A percentile compares a stretch with the other conserved stretches of the same genome.
Conservation (phyloP, 305 asterid genomes). For the Solanum chacoense region DNA sequence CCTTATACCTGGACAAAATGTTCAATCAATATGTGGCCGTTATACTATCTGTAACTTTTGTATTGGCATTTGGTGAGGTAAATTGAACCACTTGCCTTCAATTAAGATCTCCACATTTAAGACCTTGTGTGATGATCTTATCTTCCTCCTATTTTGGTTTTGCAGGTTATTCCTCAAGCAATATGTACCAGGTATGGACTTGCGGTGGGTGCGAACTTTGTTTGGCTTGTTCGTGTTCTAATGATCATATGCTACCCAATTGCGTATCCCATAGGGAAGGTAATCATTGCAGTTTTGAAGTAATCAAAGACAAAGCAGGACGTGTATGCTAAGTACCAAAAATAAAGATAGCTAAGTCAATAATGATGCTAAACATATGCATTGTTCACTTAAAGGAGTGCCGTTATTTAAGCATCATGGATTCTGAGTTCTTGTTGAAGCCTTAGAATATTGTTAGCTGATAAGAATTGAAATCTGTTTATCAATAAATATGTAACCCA, state of each 20-base stretch:
- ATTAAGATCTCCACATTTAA: not conserved
- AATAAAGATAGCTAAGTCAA: not conserved
- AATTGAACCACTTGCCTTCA: not conserved
- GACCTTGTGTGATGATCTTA: not conserved
- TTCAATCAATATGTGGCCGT: conserved; percentile 93
- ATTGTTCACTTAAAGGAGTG: not conserved
- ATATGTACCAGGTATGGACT: conserved; percentile 92
- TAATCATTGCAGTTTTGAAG: conserved; percentile 12
- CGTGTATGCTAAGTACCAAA: not conserved
- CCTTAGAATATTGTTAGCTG: not conserved
- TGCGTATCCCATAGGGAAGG: conserved; percentile 86
- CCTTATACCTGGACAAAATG: conserved; percentile 72
- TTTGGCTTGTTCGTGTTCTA: conserved; percentile 70
- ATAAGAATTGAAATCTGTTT: not conserved
- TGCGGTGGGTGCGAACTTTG: conserved; percentile 74
- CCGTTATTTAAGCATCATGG: not conserved
- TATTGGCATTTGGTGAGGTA: conserved; percentile 81
- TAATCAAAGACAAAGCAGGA: not conserved
- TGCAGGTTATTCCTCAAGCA: conserved; percentile 93
- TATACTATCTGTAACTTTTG: conserved; percentile 88
- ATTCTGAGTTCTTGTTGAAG: not conserved
- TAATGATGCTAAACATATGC: not conserved
- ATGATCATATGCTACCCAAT: conserved; percentile 65
- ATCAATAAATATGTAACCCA: not conserved
- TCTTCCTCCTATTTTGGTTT: conserved; percentile 4